Base-by-base conservation (phyloP, 1,284 basidiomycete genomes). In the Ganoderma lingzhi region DNA sequence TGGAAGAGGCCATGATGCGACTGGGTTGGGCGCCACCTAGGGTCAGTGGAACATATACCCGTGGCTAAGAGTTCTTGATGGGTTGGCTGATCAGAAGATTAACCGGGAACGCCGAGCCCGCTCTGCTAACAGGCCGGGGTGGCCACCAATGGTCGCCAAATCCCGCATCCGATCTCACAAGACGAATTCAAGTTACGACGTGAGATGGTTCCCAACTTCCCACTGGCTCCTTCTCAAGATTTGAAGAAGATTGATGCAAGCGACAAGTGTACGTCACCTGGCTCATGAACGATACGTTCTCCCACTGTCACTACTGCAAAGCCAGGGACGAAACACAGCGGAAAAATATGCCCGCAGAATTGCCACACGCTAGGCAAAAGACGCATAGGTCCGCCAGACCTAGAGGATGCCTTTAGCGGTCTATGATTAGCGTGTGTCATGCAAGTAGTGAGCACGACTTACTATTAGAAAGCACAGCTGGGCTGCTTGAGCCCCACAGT, bases 1-100 rank as follows among this genome's bases (percentile, higher is more conserved):
- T 23, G 56, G 56, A 37, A 19, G 55, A 19, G 35, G 56, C 37
- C 61, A 67, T 67, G 61, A 53, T 63, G 55, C 41, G 61, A 63
- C 53, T 67, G 39, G 37, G 35, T 39, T 53, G 42, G 32, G 23
- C 41, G 23, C 53, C 35, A 12, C 6, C n/a, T 30, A 17, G 39
- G 61, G 2, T 37, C 32, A 45, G 19, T 15, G 37, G 53, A 48
- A 23, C 23, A 67, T 58, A 63, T 67, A 67, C 28, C 10, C 8
- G 23, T 14, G 19, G n/a, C 35, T 2, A 59, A 2, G 56, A 35
- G 8, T 37, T 58, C 32, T 35, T 59, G 56, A 59, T 59, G 56
- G 6, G 17, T 9, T 58, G 2, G 19, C 15, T 39, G 56, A 59
- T 59, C 35, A 12, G 37, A 23, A 28, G 23, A 51, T 14, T 23